phyloP scores from a whole-genome alignment of 2,329 filamentous ascomycete genomes.

The Thelonectria rubi region DNA sequence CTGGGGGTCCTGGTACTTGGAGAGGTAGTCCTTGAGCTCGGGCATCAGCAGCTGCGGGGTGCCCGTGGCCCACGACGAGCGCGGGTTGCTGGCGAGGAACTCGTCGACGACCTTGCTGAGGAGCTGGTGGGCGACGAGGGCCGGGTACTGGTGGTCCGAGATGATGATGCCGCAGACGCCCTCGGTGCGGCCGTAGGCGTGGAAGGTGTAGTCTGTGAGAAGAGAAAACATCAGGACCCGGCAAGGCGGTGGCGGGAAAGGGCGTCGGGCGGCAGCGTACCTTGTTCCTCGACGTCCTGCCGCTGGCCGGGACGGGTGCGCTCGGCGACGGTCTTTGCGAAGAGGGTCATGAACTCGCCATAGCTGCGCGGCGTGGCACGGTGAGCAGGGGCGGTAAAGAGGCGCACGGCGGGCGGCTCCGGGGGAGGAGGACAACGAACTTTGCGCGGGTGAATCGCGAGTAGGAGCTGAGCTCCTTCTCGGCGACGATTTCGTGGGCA shows the following conservation, averaged over 20 bases:
- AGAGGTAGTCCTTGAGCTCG: constrained; percentile 79
- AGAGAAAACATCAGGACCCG: constrained; percentile 20
- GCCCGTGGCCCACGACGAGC: constrained; percentile 69
- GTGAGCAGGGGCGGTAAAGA: constrained; percentile 21
- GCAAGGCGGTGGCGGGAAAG: not conserved
- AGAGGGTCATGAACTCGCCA: constrained; percentile 80
- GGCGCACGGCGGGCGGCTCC: not conserved
- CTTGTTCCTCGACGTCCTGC: constrained; percentile 86
- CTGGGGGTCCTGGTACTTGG: constrained; percentile 83
- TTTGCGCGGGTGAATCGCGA: constrained; percentile 80
- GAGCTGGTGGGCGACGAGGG: constrained; percentile 84
- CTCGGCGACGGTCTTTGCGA: constrained; percentile 88
- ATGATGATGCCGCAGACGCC: constrained; percentile 82
- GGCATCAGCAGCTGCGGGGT: constrained; percentile 69
- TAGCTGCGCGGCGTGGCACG: constrained; percentile 45
- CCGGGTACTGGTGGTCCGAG: constrained; percentile 77
- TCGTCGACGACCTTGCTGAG: constrained; percentile 89
- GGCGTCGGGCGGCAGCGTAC: constrained; percentile 49
- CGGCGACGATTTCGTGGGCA: constrained; percentile 77
- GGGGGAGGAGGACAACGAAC: constrained; percentile 52
- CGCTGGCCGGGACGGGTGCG: constrained; percentile 82
- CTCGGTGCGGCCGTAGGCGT: constrained; percentile 79
- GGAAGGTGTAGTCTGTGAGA: constrained; percentile 72
- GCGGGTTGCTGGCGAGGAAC: constrained; percentile 80
- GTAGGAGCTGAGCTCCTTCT: constrained; percentile 81